Conservation (phyloP, 257 asterid species). For the Ilex asprella region DNA sequence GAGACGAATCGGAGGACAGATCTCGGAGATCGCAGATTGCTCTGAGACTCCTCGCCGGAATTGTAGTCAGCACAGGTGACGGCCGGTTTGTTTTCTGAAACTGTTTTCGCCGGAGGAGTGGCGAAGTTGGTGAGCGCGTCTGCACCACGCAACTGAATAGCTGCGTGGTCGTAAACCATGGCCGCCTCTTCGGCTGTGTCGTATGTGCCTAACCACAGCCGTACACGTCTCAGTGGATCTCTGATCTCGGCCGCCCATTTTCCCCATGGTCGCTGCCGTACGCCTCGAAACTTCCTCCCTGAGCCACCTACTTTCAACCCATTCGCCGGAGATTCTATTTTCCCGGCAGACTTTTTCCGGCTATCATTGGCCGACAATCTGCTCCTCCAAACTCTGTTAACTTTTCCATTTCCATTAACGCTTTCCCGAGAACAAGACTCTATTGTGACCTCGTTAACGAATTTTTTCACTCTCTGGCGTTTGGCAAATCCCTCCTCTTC, state of each 20-base stretch:
- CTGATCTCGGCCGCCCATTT: conserved; percentile 99
- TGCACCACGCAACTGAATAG: conserved; percentile 86
- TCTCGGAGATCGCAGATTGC: conserved; percentile 54
- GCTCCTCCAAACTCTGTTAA: conserved; percentile 14
- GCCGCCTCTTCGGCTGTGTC: conserved; percentile 98
- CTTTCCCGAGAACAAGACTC: conserved; percentile 20
- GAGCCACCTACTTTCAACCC: conserved; percentile 14
- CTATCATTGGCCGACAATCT: conserved; percentile 11
- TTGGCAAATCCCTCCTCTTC: conserved; percentile 36
- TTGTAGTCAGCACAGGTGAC: conserved; percentile 44
- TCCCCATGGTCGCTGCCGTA: conserved; percentile 95
- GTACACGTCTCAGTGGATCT: conserved; percentile 74
- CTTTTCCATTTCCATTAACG: conserved; percentile 2
- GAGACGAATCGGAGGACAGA: conserved; percentile 59
- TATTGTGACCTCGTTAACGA: conserved; percentile 59
- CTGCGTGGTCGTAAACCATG: conserved; percentile 97
- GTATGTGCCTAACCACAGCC: conserved; percentile 91
- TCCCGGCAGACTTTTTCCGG: conserved; percentile 1
- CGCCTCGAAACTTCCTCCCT: conserved; percentile 73
- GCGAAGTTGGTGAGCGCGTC: conserved; percentile 86
- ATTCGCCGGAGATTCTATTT: conserved; percentile 9
- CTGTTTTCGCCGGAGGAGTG: conserved; percentile 16
- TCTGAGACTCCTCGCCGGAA: conserved; percentile 67
- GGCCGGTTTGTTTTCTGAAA: conserved; percentile 3
- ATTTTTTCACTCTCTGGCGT: conserved; percentile 53